phyloP scores from a whole-genome alignment of 257 asterid genomes.

The Linderniella brevidens region DNA sequence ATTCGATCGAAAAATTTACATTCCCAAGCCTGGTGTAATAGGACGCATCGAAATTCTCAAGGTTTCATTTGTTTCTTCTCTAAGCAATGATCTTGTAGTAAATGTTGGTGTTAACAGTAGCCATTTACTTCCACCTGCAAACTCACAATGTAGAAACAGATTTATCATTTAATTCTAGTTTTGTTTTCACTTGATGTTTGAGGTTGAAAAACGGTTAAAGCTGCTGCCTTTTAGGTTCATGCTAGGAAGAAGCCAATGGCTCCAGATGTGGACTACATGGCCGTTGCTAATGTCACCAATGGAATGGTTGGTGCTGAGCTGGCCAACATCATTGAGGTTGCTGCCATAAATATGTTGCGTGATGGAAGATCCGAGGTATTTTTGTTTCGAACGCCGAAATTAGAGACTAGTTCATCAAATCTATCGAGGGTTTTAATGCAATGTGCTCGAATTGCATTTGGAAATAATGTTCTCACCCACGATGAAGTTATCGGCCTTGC shows the following conservation, averaged over 20 bases:
- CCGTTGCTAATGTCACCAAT: constrained; percentile 75
- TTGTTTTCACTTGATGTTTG: background rate
- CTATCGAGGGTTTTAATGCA: too few species aligned
- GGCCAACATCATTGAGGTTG: constrained; percentile 88
- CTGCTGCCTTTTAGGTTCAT: constrained; percentile 51
- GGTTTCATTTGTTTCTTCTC: constrained; percentile 26
- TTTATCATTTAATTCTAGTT: background rate
- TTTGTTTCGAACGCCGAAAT: constrained; percentile 9
- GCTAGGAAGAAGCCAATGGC: constrained; percentile 93
- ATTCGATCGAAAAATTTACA: constrained; percentile 75
- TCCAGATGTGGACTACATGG: constrained; percentile 72
- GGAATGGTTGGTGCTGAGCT: constrained; percentile 99
- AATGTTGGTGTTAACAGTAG: background rate
- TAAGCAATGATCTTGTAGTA: constrained; percentile 5
- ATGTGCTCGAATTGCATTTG: too few species aligned
- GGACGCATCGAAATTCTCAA: constrained; percentile 82
- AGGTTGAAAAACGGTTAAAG: background rate
- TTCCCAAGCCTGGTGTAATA: constrained; percentile 85
- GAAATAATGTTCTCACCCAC: too few species aligned
- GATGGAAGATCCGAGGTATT: constrained; percentile 83
- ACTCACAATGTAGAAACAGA: background rate
- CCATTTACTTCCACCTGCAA: background rate
- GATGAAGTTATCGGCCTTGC: too few species aligned
- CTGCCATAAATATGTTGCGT: constrained; percentile 92
- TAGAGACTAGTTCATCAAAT: background rate